A percentile compares a stretch with the other conserved stretches of the same genome.
Conservation (phyloP, 208 protist species). For the Leptomonas seymouri region DNA sequence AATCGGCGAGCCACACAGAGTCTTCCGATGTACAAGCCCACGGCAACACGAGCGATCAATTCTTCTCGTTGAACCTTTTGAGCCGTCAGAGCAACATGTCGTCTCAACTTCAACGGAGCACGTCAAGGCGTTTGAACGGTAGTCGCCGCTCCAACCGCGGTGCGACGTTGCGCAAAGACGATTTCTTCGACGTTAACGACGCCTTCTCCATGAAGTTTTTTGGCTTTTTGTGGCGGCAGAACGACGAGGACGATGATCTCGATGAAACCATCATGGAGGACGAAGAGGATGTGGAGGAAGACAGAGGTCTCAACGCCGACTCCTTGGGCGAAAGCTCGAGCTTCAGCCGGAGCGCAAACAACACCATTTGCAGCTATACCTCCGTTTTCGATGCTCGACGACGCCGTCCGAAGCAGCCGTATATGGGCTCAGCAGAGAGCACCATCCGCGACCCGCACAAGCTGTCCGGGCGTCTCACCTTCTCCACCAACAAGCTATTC, state of each 20-base stretch:
- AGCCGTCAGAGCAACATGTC: neutral
- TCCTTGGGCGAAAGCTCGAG: neutral
- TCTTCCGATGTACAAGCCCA: conserved; percentile 1
- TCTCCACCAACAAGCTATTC: conserved; percentile 9
- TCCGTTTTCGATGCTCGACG: too few species aligned
- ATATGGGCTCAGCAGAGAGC: neutral
- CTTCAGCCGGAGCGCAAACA: neutral
- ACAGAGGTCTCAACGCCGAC: neutral
- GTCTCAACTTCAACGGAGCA: neutral
- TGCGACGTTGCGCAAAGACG: conserved; percentile 32
- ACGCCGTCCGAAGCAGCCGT: neutral
- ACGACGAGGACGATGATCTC: conserved; percentile 15
- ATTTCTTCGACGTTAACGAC: conserved; percentile 50
- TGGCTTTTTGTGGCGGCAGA: conserved; percentile 40
- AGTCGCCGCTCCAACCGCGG: conserved; percentile 17
- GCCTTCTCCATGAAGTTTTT: conserved; percentile 68
- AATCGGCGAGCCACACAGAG: neutral
- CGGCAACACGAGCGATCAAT: conserved; percentile 16
- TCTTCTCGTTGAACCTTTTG: conserved; percentile 25
- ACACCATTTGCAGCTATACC: neutral
- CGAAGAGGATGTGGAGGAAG: neutral
- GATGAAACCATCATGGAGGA: conserved; percentile 2
- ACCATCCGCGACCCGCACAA: neutral
- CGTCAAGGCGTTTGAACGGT: neutral
- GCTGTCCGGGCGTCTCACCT: conserved; percentile 1